Base-by-base conservation (phyloP, 2,329 filamentous ascomycete species). In the Arthrobotrys pseudoclavata region DNA sequence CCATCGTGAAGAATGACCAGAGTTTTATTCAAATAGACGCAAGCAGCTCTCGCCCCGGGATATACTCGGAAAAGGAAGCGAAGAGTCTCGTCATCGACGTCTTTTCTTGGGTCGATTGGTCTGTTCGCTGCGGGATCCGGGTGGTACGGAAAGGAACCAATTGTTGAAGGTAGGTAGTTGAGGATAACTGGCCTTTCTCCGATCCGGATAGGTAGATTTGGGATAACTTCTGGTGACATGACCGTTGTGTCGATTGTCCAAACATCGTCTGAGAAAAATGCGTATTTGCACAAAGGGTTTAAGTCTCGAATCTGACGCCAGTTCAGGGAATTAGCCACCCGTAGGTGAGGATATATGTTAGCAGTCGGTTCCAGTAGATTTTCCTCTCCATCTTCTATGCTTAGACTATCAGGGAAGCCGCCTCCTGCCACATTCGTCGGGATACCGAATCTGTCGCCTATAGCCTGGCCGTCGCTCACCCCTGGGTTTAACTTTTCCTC, bases 191-290 rank as follows among this genome's bases (percentile, higher is more conserved):
- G 69, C 18, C 40, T 42, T 55, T 50, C 61, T 13, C 62, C 62
- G 10, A 74, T 74, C 2, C 62, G 45, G 26, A 60, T 26, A n/a
- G 62, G 62, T 24, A 74, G 4, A n/a, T 52, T 47, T 18, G 24
- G 24, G 9, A 62, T 45, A 10, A 26, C 22, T 22, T 52, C 13
- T 13, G 61, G 10, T 18, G 53, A 37, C 6, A 63, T 61, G 9
- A 6, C n/a, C 2, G 69, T 52, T 37, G 69, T 48, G 34, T 74
- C 69, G 12, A 74, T 13, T 4, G 69, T 74, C 69, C 69, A 74
- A 29, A 74, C 53, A 20, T 47, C 62, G n/a, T 47, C 4, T 12
- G 42, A 22, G 20, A 74, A 74, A 1, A 26, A 40, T 18, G 62
- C 53, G 9, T 52, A 53, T 20, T 47, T 34, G 45, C 62, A 48